Evolutionary conservation across 129 eudicot species (phyloP), one percentile per base, ranked within the genome.

Genomic region (Kitagawia praeruptora): DNA sequence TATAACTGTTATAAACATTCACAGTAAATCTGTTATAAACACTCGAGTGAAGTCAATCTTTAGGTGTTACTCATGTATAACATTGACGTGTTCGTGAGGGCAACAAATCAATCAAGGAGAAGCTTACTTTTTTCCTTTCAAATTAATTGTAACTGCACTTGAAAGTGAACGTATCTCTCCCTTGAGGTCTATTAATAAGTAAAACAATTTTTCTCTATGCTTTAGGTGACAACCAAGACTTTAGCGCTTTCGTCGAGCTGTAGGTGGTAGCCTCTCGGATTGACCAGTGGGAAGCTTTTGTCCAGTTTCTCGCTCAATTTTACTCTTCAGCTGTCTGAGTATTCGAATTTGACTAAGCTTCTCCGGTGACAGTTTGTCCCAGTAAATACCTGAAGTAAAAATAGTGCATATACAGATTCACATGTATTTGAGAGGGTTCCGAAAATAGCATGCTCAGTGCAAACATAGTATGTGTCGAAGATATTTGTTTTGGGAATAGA

Each of bases 331-430:
- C 85, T 86, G 83, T 83, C 95, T 82, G 11, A 93, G 86, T 74
- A 89, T 84, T 77, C 81, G 86, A n/a, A 91, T 85, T 83, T 91
- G 97, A 44, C 91, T 79, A 76, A 93, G 83, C 81, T 93, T 93
- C 84, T 93, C 94, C 6, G 94, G 95, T 28, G 97, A 93, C 51
- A 93, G 82, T 80, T 89, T 93, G 76, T 91, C 98, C 98, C 98
- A 93, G 83, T 93, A 93, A 70, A 91, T 91, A 74, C 98, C 96
- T 93, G 63, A 28, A 70, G 47, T 38, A 40, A 82, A 70, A 13
- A 31, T 67, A 31, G 73, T 31, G 39, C 39, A 11, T 12, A 39
- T 64, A 27, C 5, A 64, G 18, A 28, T 64, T n/a, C 19, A 27
- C 16, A 64, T 6, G 25, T 23, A 58, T 8, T 4, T 7, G 21